Base-by-base conservation (phyloP, 169 alveolate genomes). In the Plasmodium gonderi region DNA sequence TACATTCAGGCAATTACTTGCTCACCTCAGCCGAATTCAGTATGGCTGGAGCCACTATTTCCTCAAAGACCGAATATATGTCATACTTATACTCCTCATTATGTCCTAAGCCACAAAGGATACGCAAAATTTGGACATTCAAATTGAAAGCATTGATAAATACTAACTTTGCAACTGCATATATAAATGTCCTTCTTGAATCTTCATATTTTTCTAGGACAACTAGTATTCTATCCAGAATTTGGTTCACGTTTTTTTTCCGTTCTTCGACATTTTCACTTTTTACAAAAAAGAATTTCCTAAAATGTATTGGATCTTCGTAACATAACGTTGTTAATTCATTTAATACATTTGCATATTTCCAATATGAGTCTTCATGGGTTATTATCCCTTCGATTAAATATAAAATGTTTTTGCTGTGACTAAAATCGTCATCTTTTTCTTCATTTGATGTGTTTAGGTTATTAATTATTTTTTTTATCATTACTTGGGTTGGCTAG, bases 141-240 rank as follows among this genome's bases (percentile, higher is more conserved):
- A 89, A 68, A 77, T 89, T 45, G 38, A 40, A 64, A 20, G 68
- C 79, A 89, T 89, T 89, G 20, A 89, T 89, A 38, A 76, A 78
- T 60, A 89, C 33, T 31, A 89, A 45, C 36, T 89, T 89, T 40
- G 94, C 20, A 76, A 89, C 49, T 64, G 94, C 68, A 79, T 76
- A 77, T 12, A 89, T 49, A 64, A 89, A 89, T 40, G 90, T 89
- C 68, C 72, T 89, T 79, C 94, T 89, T 26, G 60, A 33, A 29
- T 89, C 94, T 77, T 89, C 90, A 77, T 89, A 89, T 64, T 89
- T 89, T 77, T 89, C 94, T 64, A 89, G 40, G 45, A 89, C 77
- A n/a, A 89, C 72, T 77, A 77, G 49, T 89, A 89, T 77, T 26
- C 90, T 9, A 68, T 89, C 94, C 51, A 89, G 38, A 40, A 89